Evolutionary conservation across 1,139 yeast species (phyloP), one percentile per base, ranked within the genome.

Genomic region (Zygosaccharomyces pseudobailii): DNA sequence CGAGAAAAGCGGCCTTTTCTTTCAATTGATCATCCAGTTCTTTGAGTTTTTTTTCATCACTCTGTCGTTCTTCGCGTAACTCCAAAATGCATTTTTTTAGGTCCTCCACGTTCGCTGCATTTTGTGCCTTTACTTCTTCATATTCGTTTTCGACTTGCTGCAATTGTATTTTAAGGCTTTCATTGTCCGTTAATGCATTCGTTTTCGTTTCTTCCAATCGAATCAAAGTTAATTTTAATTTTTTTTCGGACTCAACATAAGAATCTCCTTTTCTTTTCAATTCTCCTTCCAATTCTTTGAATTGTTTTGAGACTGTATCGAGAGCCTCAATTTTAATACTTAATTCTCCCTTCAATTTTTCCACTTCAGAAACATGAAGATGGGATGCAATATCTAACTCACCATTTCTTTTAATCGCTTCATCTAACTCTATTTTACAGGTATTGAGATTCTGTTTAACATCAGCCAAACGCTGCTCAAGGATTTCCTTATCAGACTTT

Each of bases 381-480:
- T 35, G 23, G 4, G 28, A 19, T 22, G 34, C 27, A 9, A 34
- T 35, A 21, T 21, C 27, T 27, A 46, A 30, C n/a, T 35, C 48
- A 6, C 44, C 35, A 21, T 42, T 48, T 6, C 45, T 40, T n/a
- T 32, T 23, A 7, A 30, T 41, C 7, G 57, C 40, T 10, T 49
- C 46, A n/a, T 19, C 36, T 9, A 36, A 28, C 7, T 45, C 50
- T 17, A 28, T 34, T 19, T 31, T 42, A 2, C 30, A 32, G 5
- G 10, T 42, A 17, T 24, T 21, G 7, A 41, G 25, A 20, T 37
- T 36, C 21, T 28, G 25, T 24, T 40, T 24, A 3, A 41, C 17
- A 13, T 40, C 32, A 3, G 17, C 34, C 5, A 43, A 17, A 6
- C 31, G 25, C 13, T 9, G 8, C 8, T 35, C 36, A 8, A 43